Percentiles rank a stretch among this genome's conserved stretches.
Evolutionary conservation across 352 stramenopile species (phyloP).

Genomic region (Aphanomyces astaci): DNA sequence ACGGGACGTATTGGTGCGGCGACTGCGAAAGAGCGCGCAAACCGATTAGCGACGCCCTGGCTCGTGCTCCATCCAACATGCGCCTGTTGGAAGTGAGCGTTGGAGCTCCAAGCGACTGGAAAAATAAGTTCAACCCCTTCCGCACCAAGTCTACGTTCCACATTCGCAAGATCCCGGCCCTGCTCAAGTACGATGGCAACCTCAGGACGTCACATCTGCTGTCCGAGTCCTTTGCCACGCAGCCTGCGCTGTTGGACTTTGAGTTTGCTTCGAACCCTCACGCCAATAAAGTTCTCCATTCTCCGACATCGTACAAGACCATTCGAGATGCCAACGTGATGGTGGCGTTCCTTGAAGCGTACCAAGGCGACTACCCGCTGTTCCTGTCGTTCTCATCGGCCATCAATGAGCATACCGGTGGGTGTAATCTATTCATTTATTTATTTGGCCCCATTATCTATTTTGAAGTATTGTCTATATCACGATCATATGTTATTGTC

Average conservation of each 20-base stretch:
- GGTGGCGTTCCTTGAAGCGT: slow-evolving; percentile 43
- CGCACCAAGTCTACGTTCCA: slow-evolving; percentile 75
- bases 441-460: too few relatives aligned
- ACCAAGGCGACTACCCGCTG: slow-evolving; percentile 63
- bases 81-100: slow-evolving; percentile 65
- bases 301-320: slow-evolving; percentile 31
- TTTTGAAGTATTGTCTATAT: too few relatives aligned
- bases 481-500: too few relatives aligned
- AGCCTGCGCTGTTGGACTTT: slow-evolving; percentile 59
- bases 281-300: background rate
- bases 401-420: slow-evolving; percentile 55
- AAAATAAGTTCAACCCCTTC: slow-evolving; percentile 67
- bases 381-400: slow-evolving; percentile 73
- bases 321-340: slow-evolving; percentile 35
- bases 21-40: slow-evolving; percentile 57
- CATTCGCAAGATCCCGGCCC: slow-evolving; percentile 67
- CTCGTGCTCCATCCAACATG: slow-evolving; percentile 48
- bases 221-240: slow-evolving; percentile 53
- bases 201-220: slow-evolving; percentile 64
- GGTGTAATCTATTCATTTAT: background rate
- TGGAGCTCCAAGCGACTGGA: slow-evolving; percentile 47
- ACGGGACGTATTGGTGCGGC: slow-evolving; percentile 68
- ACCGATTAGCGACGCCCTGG: slow-evolving; percentile 48
- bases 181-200: slow-evolving; percentile 70
- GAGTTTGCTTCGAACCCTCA: slow-evolving; percentile 48